Base-by-base conservation (phyloP, 2,329 filamentous ascomycete genomes). In the Nothophaeocryptopus gaeumannii region DNA sequence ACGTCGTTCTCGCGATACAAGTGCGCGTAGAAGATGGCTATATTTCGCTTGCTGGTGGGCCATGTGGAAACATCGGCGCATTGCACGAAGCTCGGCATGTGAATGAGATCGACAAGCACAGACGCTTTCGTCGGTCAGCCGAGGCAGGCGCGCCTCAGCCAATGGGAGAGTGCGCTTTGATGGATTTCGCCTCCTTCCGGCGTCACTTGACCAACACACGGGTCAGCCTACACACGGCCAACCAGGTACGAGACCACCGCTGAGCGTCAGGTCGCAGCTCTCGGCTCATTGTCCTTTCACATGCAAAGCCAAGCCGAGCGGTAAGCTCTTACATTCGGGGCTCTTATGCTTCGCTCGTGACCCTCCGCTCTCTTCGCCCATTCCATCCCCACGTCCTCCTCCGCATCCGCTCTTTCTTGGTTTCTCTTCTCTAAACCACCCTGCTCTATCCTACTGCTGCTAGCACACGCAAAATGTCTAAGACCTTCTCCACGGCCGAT, bases 401-500 rank as follows among this genome's bases (percentile, higher is more conserved):
- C 30, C 9, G 30, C 34, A 15, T 40, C 29, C 39, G 20, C 20
- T 7, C 20, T 4, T 7, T 26, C 20, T 26, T 26, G 3, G 20
- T 26, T 42, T 31, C 15, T 14, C 39, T 30, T 20, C 14, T 30
- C 45, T 34, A 26, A n/a, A 8, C 13, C 30, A 14, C n/a, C 29
- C 37, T 26, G 4, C 35, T 40, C 45, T 47, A 34, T 30, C 36
- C 16, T 16, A 30, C 34, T 32, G 15, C 29, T 29, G n/a, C 36
- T 15, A 26, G n/a, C 31, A 20, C 31, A 45, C 16, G 5, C 64
- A 79, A 51, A 64, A 99, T 99, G 93, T 87, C 91, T 43, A 88
- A 93, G 74, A 86, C 82, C 29, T 96, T 96, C 70, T 86, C 85
- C 47, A 79, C 84, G 59, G 81, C 81, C 75, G 91, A 96, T 69